These are phyloP conservation scores for Phanerochaete carnosa DNA, from an alignment of 768 basidiomycete genomes.

Conservation along the genomic window DNA sequence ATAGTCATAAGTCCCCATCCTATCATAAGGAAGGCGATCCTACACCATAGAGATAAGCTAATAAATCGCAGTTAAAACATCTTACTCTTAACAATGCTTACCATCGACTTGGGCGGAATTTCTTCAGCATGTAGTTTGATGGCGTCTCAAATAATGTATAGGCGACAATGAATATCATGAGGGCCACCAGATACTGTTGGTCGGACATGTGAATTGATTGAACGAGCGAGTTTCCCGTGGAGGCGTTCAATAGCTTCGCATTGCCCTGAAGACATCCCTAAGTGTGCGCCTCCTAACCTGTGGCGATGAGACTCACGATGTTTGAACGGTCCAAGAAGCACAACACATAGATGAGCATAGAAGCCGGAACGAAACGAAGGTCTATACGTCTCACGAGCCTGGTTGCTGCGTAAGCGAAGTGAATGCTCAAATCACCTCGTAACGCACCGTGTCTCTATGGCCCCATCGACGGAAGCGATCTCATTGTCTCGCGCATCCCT, in stretches of 20 bases:
- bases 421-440: background rate
- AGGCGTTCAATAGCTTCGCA: conserved; percentile 32
- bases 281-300: background rate
- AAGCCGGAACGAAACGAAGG: conserved; percentile 16
- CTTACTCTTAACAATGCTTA: background rate
- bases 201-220: conserved; percentile 25
- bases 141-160: conserved; percentile 42
- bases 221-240: conserved; percentile 28
- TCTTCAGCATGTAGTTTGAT: conserved; percentile 38
- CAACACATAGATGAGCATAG: conserved; percentile 22
- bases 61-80: background rate
- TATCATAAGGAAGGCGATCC: conserved; percentile 37
- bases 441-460: background rate
- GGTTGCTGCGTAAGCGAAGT: no score
- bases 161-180: conserved; percentile 37
- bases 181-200: conserved; percentile 33
- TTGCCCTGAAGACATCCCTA: conserved; percentile 16
- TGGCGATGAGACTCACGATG: conserved; percentile 15
- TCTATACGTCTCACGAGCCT: conserved; percentile 22
- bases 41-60: background rate
- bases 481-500: background rate
- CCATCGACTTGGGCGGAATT: conserved; percentile 34
- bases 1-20: conserved; percentile 37
- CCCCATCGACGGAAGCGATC: background rate
- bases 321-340: conserved; percentile 24